Base-by-base conservation (phyloP, 169 alveolate genomes). In the Plasmodium gonderi region DNA sequence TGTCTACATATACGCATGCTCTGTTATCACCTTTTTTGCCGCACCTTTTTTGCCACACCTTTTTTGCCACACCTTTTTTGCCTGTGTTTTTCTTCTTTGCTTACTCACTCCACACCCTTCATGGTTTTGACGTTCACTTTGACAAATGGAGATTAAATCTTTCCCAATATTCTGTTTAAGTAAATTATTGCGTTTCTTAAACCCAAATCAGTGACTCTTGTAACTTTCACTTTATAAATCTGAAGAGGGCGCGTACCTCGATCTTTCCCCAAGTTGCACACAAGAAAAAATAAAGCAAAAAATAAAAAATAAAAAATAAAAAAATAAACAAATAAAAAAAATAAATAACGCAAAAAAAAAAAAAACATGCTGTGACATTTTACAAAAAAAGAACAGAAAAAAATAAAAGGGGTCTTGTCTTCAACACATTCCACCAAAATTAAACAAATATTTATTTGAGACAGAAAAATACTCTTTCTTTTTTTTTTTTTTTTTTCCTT, bases 291-390 rank as follows among this genome's bases (percentile, higher is more conserved):
- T 33, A 17, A 23, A 42, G 14, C 23, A 69, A 1, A 69, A 69
- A 69, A 31, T 33, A 14, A 7, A 69, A 31, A 69, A 69, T n/a
- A 68, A 68, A 68, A 68, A 68, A 69, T n/a, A 69, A 69, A 68
- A 68, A 68, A 26, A 29, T 5, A 68, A 68, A 68, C 9, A 20
- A 67, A 67, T 2, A 67, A 23, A 33, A 36, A 26, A 67, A 67
- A 67, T n/a, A 29, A 38, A 68, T 33, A 6, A 33, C 23, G 45
- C 40, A 20, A 68, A 51, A 54, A 17, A 54, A 12, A 23, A 54
- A 54, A 14, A 60, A 3, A 0, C 40, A 7, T 54, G 11, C 31
- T 1, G 33, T 5, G 9, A 60, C 17, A 20, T 5, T 3, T 12
- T 60, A 20, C 31, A 17, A n/a, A 20, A 0, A 51, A 51, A n/a